A percentile compares a stretch with the other conserved stretches of the same genome.
Conservation (phyloP, 441 rosid genomes). For the Breynia disticha region DNA sequence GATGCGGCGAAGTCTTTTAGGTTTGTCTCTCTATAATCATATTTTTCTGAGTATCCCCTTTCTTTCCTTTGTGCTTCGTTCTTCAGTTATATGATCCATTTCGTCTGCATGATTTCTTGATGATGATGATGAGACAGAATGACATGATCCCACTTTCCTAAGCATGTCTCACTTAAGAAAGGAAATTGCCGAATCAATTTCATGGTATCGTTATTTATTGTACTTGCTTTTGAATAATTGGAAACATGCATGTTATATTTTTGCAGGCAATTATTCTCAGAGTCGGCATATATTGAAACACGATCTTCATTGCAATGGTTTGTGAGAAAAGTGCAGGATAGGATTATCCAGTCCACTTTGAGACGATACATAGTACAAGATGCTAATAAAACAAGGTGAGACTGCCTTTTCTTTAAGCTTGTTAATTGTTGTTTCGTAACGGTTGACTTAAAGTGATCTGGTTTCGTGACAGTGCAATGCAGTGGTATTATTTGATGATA, state of each 20-base stretch:
- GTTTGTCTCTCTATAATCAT: conserved; percentile 27
- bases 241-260: background rate
- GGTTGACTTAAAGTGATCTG: too few relatives aligned
- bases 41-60: background rate
- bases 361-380: conserved; percentile 42
- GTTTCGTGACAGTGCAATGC: too few relatives aligned
- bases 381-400: conserved; percentile 57
- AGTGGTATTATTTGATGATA: background rate
- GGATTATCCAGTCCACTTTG: conserved; percentile 53
- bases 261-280: conserved; percentile 47
- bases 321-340: conserved; percentile 55
- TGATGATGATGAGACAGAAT: too few relatives aligned
- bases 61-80: background rate
- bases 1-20: conserved; percentile 76
- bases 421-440: too few relatives aligned
- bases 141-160: too few relatives aligned
- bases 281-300: conserved; percentile 31
- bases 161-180: too few relatives aligned
- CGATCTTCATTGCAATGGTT: conserved; percentile 65
- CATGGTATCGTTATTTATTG: too few relatives aligned
- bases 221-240: too few relatives aligned
- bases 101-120: too few relatives aligned
- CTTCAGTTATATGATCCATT: background rate
- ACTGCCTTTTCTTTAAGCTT: background rate
- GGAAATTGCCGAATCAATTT: too few relatives aligned